A percentile compares a stretch with the other conserved stretches of the same genome.
Evolutionary conservation across 352 stramenopile genomes (phyloP).

Genomic region (Bremia lactucae): DNA sequence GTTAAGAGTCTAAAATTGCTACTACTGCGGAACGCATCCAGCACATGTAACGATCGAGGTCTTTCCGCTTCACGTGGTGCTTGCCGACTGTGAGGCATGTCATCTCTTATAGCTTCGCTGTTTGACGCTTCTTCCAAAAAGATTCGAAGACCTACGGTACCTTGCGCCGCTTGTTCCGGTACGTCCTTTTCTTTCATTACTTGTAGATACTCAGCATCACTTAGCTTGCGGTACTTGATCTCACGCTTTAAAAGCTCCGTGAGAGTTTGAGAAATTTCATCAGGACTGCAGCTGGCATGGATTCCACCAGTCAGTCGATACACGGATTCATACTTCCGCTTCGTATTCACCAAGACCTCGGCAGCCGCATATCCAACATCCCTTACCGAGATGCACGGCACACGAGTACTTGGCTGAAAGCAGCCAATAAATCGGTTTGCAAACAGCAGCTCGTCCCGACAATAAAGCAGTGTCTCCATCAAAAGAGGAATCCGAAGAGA

Average conservation of each 20-base stretch:
- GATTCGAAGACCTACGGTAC: slow-evolving; percentile 40
- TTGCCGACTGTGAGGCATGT: slow-evolving; percentile 3
- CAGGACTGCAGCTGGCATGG: slow-evolving; percentile 30
- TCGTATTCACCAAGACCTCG: slow-evolving; percentile 34
- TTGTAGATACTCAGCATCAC: slow-evolving; percentile 27
- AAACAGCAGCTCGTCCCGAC: slow-evolving; percentile 64
- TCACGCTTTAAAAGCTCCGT: slow-evolving; percentile 23
- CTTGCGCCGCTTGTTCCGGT: slow-evolving; percentile 35
- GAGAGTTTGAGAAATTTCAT: slow-evolving; percentile 31
- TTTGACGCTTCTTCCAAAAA: slow-evolving; percentile 27
- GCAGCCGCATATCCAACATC: slow-evolving; percentile 49
- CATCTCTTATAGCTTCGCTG: slow-evolving; percentile 7
- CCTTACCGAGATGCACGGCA: slow-evolving; percentile 56
- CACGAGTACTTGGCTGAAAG: slow-evolving; percentile 29
- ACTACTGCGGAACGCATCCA: slow-evolving; percentile 28
- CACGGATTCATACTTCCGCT: slow-evolving; percentile 36
- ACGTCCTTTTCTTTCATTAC: slow-evolving; percentile 44
- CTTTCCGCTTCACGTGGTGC: slow-evolving; percentile 4
- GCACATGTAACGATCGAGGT: slow-evolving; percentile 9
- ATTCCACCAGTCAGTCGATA: slow-evolving; percentile 40
- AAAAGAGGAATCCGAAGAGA: slow-evolving; percentile 54
- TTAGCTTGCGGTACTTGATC: slow-evolving; percentile 46
- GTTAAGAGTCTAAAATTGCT: slow-evolving; percentile 44
- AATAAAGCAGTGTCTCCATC: slow-evolving; percentile 72
- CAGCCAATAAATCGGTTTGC: slow-evolving; percentile 47